phyloP scores from a whole-genome alignment of 768 basidiomycete species.

The Ramaria rubella region DNA sequence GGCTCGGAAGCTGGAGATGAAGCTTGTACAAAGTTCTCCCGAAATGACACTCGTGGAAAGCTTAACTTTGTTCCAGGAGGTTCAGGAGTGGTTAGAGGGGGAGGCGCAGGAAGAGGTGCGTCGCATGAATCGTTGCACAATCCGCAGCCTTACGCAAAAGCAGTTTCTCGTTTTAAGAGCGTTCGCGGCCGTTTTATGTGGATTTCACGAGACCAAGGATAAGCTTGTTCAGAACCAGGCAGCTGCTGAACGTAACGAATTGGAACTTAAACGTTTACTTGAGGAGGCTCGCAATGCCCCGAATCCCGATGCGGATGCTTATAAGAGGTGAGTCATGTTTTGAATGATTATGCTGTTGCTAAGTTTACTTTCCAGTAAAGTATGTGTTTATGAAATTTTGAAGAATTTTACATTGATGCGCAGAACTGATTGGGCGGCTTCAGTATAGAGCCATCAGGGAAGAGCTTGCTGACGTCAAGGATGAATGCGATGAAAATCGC shows the following conservation, averaged over 20 bases:
- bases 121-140: neutral
- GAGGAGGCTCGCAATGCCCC: slow-evolving; percentile 5
- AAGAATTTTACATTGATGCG: too few relatives aligned
- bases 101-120: slow-evolving; percentile 4
- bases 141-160: neutral
- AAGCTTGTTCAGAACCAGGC: slow-evolving; percentile 1
- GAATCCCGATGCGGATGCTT: neutral
- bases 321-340: slow-evolving; percentile 5
- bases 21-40: slow-evolving; percentile 9
- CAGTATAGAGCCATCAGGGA: too few relatives aligned
- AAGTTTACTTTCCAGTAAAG: neutral
- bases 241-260: neutral
- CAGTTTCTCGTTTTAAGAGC: slow-evolving; percentile 9
- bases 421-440: too few relatives aligned
- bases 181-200: slow-evolving; percentile 9
- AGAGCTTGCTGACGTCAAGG: neutral
- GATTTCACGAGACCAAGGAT: slow-evolving; percentile 10
- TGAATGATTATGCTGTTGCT: neutral
- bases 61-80: slow-evolving; percentile 9
- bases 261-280: slow-evolving; percentile 3
- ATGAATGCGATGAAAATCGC: neutral
- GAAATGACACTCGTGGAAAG: slow-evolving; percentile 9
- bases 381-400: too few relatives aligned
- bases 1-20: slow-evolving; percentile 7
- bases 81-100: slow-evolving; percentile 10